A percentile compares a stretch with the other conserved stretches of the same genome.
These are phyloP conservation scores for Zea luxurians DNA, from an alignment of 176 grass and related monocot genomes.

Conservation along the genomic window DNA sequence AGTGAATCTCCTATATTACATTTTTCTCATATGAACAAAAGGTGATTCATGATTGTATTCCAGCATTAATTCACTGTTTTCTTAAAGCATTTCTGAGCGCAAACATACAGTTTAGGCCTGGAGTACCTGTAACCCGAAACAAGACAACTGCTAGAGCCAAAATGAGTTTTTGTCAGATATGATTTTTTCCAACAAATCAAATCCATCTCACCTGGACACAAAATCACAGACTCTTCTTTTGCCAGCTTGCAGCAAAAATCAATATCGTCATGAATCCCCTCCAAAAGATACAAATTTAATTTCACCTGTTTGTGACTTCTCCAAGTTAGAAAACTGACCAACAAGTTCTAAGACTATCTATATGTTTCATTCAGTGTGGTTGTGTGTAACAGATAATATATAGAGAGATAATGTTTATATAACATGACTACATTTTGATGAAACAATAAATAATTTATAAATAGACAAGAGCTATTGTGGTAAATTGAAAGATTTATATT, in stretches of 20 bases:
- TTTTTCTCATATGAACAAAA: too few relatives aligned
- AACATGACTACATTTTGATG: neutral
- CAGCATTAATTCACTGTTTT: neutral
- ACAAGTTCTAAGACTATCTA: neutral
- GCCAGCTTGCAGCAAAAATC: conserved; percentile 84
- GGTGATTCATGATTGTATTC: too few relatives aligned
- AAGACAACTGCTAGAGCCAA: neutral
- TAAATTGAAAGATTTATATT: neutral
- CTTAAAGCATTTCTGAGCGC: neutral
- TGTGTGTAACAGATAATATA: neutral
- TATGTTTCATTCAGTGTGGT: neutral
- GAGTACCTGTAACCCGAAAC: neutral
- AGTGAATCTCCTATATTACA: too few relatives aligned
- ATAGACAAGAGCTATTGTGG: neutral
- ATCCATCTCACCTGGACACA: conserved; percentile 59
- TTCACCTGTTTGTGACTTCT: conserved; percentile 56
- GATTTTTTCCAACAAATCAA: neutral
- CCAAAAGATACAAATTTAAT: conserved; percentile 58
- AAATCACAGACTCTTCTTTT: conserved; percentile 78
- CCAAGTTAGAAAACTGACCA: neutral
- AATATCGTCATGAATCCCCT: conserved; percentile 70
- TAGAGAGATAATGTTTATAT: neutral
- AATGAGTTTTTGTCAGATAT: neutral
- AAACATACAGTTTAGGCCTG: neutral
- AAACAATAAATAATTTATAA: neutral